Conservation (phyloP, 73 alveolate species). For the Paramecium tetraurelia region DNA sequence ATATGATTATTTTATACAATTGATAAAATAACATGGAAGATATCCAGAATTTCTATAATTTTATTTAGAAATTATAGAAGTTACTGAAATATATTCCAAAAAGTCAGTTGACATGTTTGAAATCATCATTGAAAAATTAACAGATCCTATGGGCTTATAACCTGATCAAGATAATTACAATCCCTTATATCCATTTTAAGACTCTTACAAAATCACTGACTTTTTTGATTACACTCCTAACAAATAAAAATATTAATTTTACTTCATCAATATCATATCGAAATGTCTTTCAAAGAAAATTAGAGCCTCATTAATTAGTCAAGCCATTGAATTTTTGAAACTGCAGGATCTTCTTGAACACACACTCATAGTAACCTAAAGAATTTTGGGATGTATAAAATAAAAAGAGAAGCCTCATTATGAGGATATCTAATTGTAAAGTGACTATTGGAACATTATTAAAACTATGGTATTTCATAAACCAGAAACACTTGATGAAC, state of each 20-base stretch:
- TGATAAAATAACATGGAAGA: not conserved
- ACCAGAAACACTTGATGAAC: not conserved
- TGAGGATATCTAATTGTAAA: not conserved
- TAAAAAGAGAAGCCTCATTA: not conserved
- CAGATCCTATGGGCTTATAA: not conserved
- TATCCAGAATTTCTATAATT: constrained; percentile 42
- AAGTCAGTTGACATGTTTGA: not conserved
- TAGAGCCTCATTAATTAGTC: not conserved
- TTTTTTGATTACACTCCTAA: constrained; percentile 31
- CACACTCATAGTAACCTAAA: not conserved
- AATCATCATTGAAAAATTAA: not conserved
- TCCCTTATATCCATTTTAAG: constrained; percentile 11
- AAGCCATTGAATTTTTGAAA: not conserved
- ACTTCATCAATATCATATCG: not conserved
- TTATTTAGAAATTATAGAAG: constrained; percentile 18
- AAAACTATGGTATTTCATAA: not conserved
- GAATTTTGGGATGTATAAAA: not conserved
- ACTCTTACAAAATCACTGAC: not conserved
- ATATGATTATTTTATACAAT: not conserved
- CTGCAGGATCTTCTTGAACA: not conserved
- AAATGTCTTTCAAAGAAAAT: not conserved
- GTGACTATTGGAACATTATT: not conserved
- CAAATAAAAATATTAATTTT: not conserved
- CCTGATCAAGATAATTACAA: not conserved
- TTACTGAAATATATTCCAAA: not conserved